Evolutionary conservation across 495 filamentous ascomycete genomes (phyloP).

Genomic region (Staphylotrichum longicolle): DNA sequence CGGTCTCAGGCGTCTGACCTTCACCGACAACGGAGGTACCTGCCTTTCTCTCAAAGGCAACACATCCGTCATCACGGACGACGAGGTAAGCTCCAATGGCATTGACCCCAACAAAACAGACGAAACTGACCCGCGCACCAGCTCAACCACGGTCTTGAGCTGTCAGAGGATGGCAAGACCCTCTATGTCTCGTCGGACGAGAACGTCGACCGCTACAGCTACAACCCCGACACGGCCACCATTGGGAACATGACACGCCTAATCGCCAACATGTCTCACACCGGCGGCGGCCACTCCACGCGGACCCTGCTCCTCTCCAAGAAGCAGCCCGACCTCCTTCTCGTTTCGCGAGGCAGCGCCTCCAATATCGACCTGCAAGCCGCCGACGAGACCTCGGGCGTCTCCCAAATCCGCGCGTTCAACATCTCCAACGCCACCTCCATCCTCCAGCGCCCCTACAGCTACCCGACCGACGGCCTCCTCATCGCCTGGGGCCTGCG

Average conservation of each 20-base stretch:
- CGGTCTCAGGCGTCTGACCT: slow-evolving; percentile 54
- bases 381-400: slow-evolving; percentile 46
- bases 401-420: slow-evolving; percentile 66
- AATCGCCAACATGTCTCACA: slow-evolving; percentile 57
- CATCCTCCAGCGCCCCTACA: slow-evolving; percentile 37
- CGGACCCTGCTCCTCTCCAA: slow-evolving; percentile 59
- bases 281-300: slow-evolving; percentile 54
- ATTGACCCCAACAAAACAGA: not conserved
- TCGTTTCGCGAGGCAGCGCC: slow-evolving; percentile 63
- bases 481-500: slow-evolving; percentile 69
- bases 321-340: slow-evolving; percentile 47
- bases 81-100: slow-evolving; percentile 38
- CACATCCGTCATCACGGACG: slow-evolving; percentile 30
- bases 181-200: slow-evolving; percentile 62
- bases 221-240: slow-evolving; percentile 49
- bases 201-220: slow-evolving; percentile 59
- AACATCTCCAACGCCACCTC: slow-evolving; percentile 44
- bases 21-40: slow-evolving; percentile 48
- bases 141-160: slow-evolving; percentile 61
- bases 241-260: slow-evolving; percentile 46
- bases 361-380: slow-evolving; percentile 58
- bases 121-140: slow-evolving; percentile 11
- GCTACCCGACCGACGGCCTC: slow-evolving; percentile 48
- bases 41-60: slow-evolving; percentile 41
- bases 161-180: slow-evolving; percentile 59